Evolutionary conservation across 768 basidiomycete species (phyloP), one percentile per base, ranked within the genome.

Genomic region (Rhizopogon vulgaris): DNA sequence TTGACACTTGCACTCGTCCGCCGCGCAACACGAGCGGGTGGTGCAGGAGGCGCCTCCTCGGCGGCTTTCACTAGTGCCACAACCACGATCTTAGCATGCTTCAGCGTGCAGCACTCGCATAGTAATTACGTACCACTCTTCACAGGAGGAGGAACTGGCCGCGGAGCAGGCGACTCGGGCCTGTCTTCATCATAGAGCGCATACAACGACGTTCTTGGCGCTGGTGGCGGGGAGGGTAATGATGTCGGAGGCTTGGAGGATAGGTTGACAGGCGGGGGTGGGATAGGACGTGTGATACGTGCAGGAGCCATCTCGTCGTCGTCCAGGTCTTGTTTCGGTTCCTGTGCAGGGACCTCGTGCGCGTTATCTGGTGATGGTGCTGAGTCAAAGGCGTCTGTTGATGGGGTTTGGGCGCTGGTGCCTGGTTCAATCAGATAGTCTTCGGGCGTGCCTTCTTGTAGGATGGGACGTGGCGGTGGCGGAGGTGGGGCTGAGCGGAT

Each of bases 211-310:
- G 52, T 42, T 53, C 47, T 59, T 8, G 47, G 48, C 0, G 64
- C 58, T 6, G 65, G 52, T 1, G 60, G 37, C 4, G 66, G 57
- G 1, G 59, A 58, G 1, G 52, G 38, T 3, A 62, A 58, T 6
- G 58, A 41, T 0, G 54, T 47, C 3, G 27, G 39, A 24, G 62
- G 60, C 36, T 58, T 61, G 8, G 67, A 60, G n/a, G 43, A 37
- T 25, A 63, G 28, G 46, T 60, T 63, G 22, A 63, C 63, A 0
- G 71, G 71, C 17, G 71, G 67, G 0, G 69, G 63, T 0, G 67
- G 73, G 47, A 65, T 56, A 0, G 63, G 61, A 47, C 64, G 66
- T 12, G 58, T 64, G 25, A 68, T 58, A 42, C 63, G 70, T 6
- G 70, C 61, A 3, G 68, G 64, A 3, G 63, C 60, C 57, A 67